phyloP scores from a whole-genome alignment of 306 rosid genomes.

The Geum urbanum region DNA sequence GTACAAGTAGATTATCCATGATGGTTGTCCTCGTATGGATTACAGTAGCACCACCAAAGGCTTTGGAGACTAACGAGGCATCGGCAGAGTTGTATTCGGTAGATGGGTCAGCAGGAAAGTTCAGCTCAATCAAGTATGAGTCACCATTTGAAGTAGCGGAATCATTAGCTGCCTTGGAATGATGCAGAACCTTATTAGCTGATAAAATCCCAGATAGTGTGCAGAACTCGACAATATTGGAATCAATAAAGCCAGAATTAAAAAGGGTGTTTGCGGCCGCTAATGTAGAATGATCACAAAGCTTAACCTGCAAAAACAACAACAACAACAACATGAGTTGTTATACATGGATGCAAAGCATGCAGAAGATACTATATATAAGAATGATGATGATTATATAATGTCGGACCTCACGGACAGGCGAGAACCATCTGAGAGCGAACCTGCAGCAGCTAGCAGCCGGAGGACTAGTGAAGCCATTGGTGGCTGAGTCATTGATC shows the following conservation, averaged over 20 bases:
- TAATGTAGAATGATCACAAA: slow-evolving; percentile 79
- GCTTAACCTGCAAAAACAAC: slow-evolving; percentile 11
- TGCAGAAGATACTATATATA: background rate
- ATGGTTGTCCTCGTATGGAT: slow-evolving; percentile 36
- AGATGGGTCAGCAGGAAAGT: slow-evolving; percentile 35
- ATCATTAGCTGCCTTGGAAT: background rate
- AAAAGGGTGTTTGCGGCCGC: slow-evolving; percentile 62
- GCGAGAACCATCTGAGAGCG: slow-evolving; percentile 16
- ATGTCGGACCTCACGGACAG: background rate
- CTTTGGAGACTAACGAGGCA: slow-evolving; percentile 30
- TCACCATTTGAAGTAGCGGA: slow-evolving; percentile 9
- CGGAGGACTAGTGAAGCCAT: background rate
- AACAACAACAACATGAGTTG: no score
- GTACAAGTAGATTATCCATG: slow-evolving; percentile 42
- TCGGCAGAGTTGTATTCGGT: slow-evolving; percentile 28
- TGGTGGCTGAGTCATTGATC: background rate
- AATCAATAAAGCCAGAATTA: slow-evolving; percentile 39
- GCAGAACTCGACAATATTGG: slow-evolving; percentile 40
- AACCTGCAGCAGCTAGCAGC: background rate
- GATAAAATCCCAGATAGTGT: slow-evolving; percentile 56
- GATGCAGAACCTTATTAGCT: slow-evolving; percentile 27
- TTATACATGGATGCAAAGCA: background rate
- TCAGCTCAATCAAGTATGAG: slow-evolving; percentile 36
- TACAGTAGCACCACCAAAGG: slow-evolving; percentile 42
- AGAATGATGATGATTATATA: no score